Conservation (phyloP, 2,329 filamentous ascomycete genomes). For the Colletotrichum sp. region DNA sequence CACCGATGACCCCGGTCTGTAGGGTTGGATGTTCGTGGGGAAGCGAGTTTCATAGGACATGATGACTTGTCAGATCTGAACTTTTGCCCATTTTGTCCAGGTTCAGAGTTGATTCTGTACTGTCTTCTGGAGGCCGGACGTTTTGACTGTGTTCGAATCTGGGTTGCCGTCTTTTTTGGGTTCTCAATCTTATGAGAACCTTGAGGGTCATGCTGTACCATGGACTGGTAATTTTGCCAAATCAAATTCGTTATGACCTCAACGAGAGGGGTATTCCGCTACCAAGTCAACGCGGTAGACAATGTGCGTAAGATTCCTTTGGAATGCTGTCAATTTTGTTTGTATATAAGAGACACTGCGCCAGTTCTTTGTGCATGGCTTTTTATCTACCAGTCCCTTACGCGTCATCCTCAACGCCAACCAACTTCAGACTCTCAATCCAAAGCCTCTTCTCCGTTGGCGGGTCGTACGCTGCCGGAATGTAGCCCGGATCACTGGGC, state of each 20-base stretch:
- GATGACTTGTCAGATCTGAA: not conserved
- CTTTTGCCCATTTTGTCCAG: not conserved
- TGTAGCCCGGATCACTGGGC: conserved; percentile 18
- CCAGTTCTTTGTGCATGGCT: not conserved
- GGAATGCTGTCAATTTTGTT: not conserved
- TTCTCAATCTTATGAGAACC: not conserved
- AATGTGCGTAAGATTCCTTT: not conserved
- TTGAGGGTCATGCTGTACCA: not conserved
- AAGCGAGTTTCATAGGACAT: not conserved
- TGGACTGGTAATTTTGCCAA: not conserved
- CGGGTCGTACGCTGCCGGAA: conserved; percentile 23
- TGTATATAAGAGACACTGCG: not conserved
- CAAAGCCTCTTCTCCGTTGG: conserved; percentile 11
- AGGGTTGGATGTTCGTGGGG: not conserved
- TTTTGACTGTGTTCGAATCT: not conserved
- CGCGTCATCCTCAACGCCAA: conserved; percentile 13
- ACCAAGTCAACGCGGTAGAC: not conserved
- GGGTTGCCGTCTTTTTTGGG: not conserved
- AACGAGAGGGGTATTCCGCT: not conserved
- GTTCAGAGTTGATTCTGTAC: not conserved
- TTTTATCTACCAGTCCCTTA: not conserved
- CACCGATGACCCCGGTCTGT: not conserved
- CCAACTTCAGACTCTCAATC: conserved; percentile 15
- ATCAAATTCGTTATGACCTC: not conserved
- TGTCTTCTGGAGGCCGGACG: not conserved